Percentiles rank a stretch among this genome's conserved stretches.
Conservation (phyloP, 2,329 filamentous ascomycete species). For the Helotiales sp. region DNA sequence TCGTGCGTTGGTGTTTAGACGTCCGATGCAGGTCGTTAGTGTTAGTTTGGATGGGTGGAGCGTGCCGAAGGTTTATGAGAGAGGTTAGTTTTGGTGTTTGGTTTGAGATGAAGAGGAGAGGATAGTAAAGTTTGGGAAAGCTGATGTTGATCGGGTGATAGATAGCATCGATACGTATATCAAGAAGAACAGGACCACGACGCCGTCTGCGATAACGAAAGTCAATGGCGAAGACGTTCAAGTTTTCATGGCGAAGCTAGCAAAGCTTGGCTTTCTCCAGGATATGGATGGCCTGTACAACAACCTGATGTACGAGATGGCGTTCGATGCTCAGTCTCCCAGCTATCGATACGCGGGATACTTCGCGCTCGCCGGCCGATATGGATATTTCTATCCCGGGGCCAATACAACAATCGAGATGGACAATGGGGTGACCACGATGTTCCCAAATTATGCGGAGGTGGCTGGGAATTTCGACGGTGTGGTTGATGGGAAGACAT, state of each 20-base stretch:
- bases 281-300: conserved; percentile 49
- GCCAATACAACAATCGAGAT: conserved; percentile 45
- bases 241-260: conserved; percentile 52
- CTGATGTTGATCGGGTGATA: conserved; percentile 20
- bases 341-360: conserved; percentile 40
- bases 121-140: conserved; percentile 23
- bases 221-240: conserved; percentile 60
- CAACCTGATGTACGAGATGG: conserved; percentile 46
- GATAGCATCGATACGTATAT: conserved; percentile 16
- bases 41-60: conserved; percentile 62
- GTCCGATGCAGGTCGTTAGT: conserved; percentile 58
- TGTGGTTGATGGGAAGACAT: conserved; percentile 34
- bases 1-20: conserved; percentile 56
- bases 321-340: conserved; percentile 30
- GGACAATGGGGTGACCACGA: conserved; percentile 45
- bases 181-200: conserved; percentile 42
- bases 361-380: conserved; percentile 44
- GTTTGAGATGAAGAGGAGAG: background rate
- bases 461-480: conserved; percentile 37
- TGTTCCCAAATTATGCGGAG: conserved; percentile 44
- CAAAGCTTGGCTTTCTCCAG: conserved; percentile 44
- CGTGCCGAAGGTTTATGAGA: conserved; percentile 62
- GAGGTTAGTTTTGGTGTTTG: conserved; percentile 41
- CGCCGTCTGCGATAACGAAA: conserved; percentile 53
- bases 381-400: conserved; percentile 45